Evolutionary conservation across 805 yeast species (phyloP), one percentile per base, ranked within the genome.

Genomic region (Saccharomycopsis guyanensis): DNA sequence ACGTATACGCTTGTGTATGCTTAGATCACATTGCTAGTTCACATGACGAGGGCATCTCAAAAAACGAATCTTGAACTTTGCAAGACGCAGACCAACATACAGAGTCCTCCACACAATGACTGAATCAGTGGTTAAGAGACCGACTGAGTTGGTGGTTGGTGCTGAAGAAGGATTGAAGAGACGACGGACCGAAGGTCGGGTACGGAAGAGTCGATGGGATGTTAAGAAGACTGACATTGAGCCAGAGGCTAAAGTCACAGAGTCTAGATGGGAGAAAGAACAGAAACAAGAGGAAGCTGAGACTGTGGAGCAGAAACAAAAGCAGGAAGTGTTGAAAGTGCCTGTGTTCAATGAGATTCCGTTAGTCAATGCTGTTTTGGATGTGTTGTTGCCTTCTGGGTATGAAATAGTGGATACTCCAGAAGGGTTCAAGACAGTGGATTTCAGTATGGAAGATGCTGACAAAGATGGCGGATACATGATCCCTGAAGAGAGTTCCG

Each of bases 401-500:
- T 50, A 50, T 32, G 52, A 44, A 31, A 37, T 47, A 1, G 15
- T 50, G 5, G 50, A 45, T 18, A 43, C 50, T 7, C 49, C 52
- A 22, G 49, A 45, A 42, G 52, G 46, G 1, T 46, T 31, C 20
- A 38, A 29, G 10, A 39, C 19, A 16, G 44, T 20, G 16, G 41
- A 16, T 3, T 12, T 33, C 7, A 32, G 33, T 15, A 12, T 2
- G 1, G 38, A 25, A 6, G 29, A 25, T 10, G 29, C 6, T 7
- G 29, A 25, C 29, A 13, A 31, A n/a, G 38, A 39, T 10, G n/a
- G 16, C 16, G 51, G 72, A 0, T 82, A 74, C 52, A 61, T 66
- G 52, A 71, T 80, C 27, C 86, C 86, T 0, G 79, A 76, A 19
- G 72, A 62, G 15, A 66, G 68, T 16, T 59, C 54, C 12, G 51